Evolutionary conservation across 331 rosid genomes (phyloP), one percentile per base, ranked within the genome.

Genomic region (Dryas integrifolia): DNA sequence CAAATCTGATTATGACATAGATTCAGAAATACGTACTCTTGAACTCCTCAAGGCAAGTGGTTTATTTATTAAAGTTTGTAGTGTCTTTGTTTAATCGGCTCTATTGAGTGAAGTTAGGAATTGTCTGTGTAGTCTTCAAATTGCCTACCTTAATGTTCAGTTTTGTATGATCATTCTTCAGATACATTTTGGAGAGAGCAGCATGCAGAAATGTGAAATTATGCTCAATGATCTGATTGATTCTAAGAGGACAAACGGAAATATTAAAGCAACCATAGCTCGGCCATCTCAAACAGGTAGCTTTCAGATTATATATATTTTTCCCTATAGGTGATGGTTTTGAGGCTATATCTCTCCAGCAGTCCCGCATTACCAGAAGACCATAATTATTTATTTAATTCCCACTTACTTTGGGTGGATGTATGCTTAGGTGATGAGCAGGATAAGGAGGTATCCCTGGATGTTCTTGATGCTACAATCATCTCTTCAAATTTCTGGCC

Each of bases 401-500:
- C 35, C 82, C 82, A 13, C 24, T 59, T 47, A 51, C 56, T 62
- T 59, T 67, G 72, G 77, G 18, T 57, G 55, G 62, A 64, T 72
- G 58, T 72, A 26, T 76, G 65, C 67, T 68, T 74, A 89, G 98
- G 79, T 44, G 48, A 64, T 79, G 89, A 84, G 63, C 50, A 30
- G 53, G 87, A 81, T 47, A 46, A 70, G 76, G 80, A 77, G 50
- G 62, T 88, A 66, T 85, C 96, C 76, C 85, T 91, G 96, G 97
- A 94, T 65, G 63, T 45, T 45, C 79, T 91, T 73, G 84, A 87
- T 80, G 89, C 92, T 12, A 89, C 97, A 68, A 89, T 86, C 77
- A 70, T 91, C 77, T 94, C 97, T 81, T 88, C 97, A 49, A 94
- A 94, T 85, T 94, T 94, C 81, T 94, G 98, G 98, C 98, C 98